Evolutionary conservation across 257 asterid species (phyloP).

Genomic region (Nicotiana tomentosiformis): DNA sequence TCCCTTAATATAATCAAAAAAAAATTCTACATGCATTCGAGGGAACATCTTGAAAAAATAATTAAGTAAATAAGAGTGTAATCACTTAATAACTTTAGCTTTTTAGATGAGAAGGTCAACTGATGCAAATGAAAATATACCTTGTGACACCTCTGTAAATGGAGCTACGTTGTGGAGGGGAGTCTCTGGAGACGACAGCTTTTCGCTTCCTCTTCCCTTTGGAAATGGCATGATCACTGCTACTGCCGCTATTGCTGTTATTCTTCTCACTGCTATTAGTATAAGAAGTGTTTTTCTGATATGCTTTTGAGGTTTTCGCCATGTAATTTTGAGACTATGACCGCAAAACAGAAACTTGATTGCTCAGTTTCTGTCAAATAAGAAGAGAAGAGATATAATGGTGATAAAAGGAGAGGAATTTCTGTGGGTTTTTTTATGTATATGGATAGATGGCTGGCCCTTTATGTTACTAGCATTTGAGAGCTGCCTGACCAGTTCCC

Average conservation of each 20-base stretch:
- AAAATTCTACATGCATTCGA: too few species aligned
- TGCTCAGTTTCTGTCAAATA: not conserved
- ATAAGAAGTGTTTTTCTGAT: slow-evolving; percentile 10
- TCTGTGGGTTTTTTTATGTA: not conserved
- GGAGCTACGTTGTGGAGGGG: slow-evolving; percentile 91
- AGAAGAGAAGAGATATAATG: not conserved
- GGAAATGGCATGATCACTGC: not conserved
- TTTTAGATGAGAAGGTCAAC: too few species aligned
- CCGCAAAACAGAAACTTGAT: not conserved
- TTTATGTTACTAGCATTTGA: not conserved
- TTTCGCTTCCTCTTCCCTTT: slow-evolving; percentile 52
- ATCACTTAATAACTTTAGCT: too few species aligned
- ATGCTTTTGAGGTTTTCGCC: slow-evolving; percentile 62
- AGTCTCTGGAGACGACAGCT: slow-evolving; percentile 49
- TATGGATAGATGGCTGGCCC: not conserved
- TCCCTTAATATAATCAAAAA: not conserved
- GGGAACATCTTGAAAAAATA: too few species aligned
- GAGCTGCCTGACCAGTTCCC: too few species aligned
- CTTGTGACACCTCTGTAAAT: slow-evolving; percentile 88
- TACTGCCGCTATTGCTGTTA: not conserved
- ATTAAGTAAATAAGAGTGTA: too few species aligned
- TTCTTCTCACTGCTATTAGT: not conserved
- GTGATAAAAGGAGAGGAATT: not conserved
- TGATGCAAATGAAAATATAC: slow-evolving; percentile 18
- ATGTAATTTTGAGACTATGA: slow-evolving; percentile 17